Evolutionary conservation across 2,329 filamentous ascomycete genomes (phyloP), one percentile per base, ranked within the genome.

Genomic region (Canariomyces notabilis): DNA sequence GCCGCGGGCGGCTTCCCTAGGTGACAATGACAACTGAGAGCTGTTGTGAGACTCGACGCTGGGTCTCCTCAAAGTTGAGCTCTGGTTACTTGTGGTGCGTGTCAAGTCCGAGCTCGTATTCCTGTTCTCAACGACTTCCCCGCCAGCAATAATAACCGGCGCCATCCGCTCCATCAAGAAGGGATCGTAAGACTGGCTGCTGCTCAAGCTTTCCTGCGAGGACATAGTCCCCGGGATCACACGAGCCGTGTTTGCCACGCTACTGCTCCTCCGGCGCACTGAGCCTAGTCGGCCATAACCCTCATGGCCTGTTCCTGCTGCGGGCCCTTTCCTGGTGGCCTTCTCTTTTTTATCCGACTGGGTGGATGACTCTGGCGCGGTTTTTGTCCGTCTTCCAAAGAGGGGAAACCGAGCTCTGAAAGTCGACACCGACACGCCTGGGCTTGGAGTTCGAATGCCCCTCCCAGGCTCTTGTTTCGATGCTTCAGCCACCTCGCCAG

Each of bases 271-370:
- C 22, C 83, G 77, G 48, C 82, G 77, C 22, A 71, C 58, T 5
- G 74, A 69, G 2, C 82, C 80, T 46, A 87, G 72, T 46, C 77
- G 77, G 1, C 85, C 85, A 58, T 91, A 90, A 1, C 85, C 85
- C 68, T 97, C 91, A 59, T 97, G 89, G 0, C 91, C 91, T 31
- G 91, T 97, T n/a, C 91, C 91, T 33, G 91, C 91, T 14, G 78
- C 80, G 18, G 91, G 91, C 0, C 91, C 90, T 64, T 89, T 91
- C 21, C 85, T 77, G 19, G 70, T 50, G 6, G 70, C 61, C 52
- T 76, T 81, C 7, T 83, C 80, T 31, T 75, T 73, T 60, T 76
- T 80, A n/a, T 82, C 76, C 1, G 63, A 49, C 16, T 64, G 64
- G 9, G 66, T 50, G n/a, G 65, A n/a, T n/a, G n/a, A 61, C 34